Evolutionary conservation across 495 filamentous ascomycete species (phyloP).

Genomic region (Penicillium longicatenatum): DNA sequence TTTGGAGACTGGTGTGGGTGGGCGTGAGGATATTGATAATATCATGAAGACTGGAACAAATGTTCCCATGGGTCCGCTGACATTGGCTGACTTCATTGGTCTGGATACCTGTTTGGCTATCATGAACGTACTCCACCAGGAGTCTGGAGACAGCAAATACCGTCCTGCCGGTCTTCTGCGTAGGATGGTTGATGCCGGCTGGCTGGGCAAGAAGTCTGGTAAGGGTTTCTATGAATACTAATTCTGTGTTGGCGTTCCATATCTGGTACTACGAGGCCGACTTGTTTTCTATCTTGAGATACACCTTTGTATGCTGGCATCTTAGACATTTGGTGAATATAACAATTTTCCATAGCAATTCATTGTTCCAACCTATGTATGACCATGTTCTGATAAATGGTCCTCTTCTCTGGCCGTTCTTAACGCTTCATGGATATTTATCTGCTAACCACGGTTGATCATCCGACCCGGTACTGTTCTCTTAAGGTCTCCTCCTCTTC

Average conservation of each 20-base stretch:
- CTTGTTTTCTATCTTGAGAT: conserved; percentile 1
- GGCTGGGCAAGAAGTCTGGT: conserved; percentile 95
- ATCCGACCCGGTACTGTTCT: neutral
- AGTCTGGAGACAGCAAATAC: conserved; percentile 96
- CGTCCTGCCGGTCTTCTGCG: conserved; percentile 79
- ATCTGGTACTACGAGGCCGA: conserved; percentile 14
- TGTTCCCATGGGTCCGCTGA: conserved; percentile 95
- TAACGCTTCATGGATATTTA: no score
- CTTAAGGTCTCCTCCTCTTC: conserved; percentile 23
- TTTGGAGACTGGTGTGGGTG: conserved; percentile 88
- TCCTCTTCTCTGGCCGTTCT: neutral
- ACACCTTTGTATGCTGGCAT: conserved; percentile 24
- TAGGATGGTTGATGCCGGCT: conserved; percentile 98
- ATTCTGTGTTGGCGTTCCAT: conserved; percentile 2
- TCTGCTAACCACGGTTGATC: no score
- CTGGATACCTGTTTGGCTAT: conserved; percentile 95
- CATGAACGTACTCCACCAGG: conserved; percentile 91
- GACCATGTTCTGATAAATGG: neutral
- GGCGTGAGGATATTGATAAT: conserved; percentile 85
- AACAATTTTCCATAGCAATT: neutral
- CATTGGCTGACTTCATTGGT: conserved; percentile 95
- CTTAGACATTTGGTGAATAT: conserved; percentile 18
- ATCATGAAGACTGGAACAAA: conserved; percentile 99
- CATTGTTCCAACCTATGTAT: conserved; percentile 8
- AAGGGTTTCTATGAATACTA: conserved; percentile 94